Evolutionary conservation across 805 yeast genomes (phyloP).

Genomic region (Wickerhamiella spandovensis): DNA sequence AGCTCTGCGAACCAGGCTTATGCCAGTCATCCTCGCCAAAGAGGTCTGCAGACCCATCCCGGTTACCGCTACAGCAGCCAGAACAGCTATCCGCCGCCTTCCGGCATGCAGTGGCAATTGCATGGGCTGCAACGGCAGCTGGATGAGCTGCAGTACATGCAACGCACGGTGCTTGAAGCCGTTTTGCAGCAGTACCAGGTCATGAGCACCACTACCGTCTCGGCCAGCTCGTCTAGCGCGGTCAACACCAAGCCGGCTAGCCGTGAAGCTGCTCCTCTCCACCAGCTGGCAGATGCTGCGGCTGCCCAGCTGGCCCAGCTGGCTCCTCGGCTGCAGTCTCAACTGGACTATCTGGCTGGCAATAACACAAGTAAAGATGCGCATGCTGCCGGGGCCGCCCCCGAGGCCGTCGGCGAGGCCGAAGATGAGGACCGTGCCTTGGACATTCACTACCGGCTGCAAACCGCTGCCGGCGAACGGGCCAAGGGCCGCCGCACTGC

Average conservation of each 20-base stretch:
- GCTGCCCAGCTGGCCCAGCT: background rate
- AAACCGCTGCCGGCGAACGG: background rate
- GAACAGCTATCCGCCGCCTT: background rate
- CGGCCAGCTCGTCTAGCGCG: background rate
- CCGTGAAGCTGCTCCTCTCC: background rate
- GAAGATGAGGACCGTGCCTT: background rate
- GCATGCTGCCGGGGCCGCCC: background rate
- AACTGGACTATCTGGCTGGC: background rate
- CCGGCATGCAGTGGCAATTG: background rate
- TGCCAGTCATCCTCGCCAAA: background rate
- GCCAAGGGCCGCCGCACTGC: background rate
- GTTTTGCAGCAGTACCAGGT: background rate
- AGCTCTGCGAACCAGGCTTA: background rate
- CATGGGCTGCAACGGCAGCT: background rate
- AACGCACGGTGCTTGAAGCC: background rate
- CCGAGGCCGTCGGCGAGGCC: background rate
- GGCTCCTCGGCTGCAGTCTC: background rate
- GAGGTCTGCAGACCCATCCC: background rate
- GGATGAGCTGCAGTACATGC: background rate
- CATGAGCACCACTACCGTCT: background rate
- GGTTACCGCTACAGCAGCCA: background rate
- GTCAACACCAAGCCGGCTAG: background rate
- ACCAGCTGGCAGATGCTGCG: background rate
- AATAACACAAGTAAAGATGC: background rate
- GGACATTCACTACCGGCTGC: background rate